Base-by-base conservation (phyloP, 345 rosid genomes). In the Acer negundo region DNA sequence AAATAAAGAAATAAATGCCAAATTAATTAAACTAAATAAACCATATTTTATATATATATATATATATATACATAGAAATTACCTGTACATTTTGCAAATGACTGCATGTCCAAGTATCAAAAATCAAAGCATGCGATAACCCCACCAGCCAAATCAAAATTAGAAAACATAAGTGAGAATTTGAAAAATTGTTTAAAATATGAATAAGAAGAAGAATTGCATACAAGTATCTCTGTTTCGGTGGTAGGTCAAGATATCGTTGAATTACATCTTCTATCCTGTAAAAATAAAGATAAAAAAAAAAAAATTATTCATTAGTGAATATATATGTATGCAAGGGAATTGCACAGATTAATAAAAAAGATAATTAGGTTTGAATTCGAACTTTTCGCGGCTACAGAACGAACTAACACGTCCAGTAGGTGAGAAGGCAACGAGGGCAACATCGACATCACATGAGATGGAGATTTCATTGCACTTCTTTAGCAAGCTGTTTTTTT, bases 231-330 rank as follows among this genome's bases (percentile, higher is more conserved):
- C 74, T 81, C 55, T 46, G 28, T 2, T 46, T 69, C 11, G 74
- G 10, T 19, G 83, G 75, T 31, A 77, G 26, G 38, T 62, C 44
- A 10, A 81, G 26, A 72, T 77, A 81, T 20, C 80, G 74, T 46
- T 66, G 47, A n/a, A 81, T 19, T 2, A 81, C 35, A 67, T 73
- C 78, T 67, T 73, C 75, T 28, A 81, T 47, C 61, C 78, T 81
- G 11, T 20, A 46, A n/a, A 23, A 51, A 24, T 3, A 3, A 1
- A 8, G 0, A 1, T 24, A 31, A 20, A 35, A 23, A 15, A 31
- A 20, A 35, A 23, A 49, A 65, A 3, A 8, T 19, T 38, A 40
- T 2, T 16, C 19, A n/a, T 67, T 2, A n/a, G 1, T n/a, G 16
- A 3, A 15, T 16, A 3, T 26, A n/a, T 17, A 17, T 12, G 9